Evolutionary conservation across 148 eudicot genomes (phyloP), one percentile per base, ranked within the genome.

Genomic region (Rhododendron simsii): DNA sequence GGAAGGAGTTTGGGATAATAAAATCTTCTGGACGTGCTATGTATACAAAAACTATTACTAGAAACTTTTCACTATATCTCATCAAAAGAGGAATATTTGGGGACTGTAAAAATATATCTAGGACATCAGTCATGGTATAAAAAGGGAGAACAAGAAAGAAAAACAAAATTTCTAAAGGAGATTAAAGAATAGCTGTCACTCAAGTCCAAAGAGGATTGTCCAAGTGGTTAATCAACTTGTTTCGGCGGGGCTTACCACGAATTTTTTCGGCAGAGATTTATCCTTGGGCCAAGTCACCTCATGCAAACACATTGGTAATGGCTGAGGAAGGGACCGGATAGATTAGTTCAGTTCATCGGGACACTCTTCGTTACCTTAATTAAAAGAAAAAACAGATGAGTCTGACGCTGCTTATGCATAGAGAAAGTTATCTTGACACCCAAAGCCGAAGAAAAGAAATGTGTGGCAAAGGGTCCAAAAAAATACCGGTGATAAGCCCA

Each of bases 401-500:
- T 23, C 3, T 63, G 7, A 61, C 67, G 23, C 61, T 55, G 21
- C 61, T 28, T 71, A 8, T 30, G 76, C 76, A 33, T 30, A 30
- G 41, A 71, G 18, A 71, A 71, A 71, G 76, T 71, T 71, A 71
- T 14, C 76, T 14, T 15, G 26, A 12, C 35, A 71, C 39, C 20
- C 76, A 71, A 30, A 71, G 76, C 76, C 21, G 15, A 35, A 87
- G 45, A 53, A 59, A 16, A 81, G 44, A 87, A 74, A 33, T 41
- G 45, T 15, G 39, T 87, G 35, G 59, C 80, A 89, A 83, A 76
- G 67, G 81, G 44, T 86, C 90, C 87, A 85, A 73, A 86, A 90
- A 87, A 76, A 85, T 82, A 77, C 61, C 84, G 45, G 78, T 55
- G 8, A 59, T 81, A 4, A 4, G 89, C 88, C 90, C 91, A 90